Evolutionary conservation across 2,329 filamentous ascomycete genomes (phyloP), one percentile per base, ranked within the genome.

Genomic region (Knoxdaviesia proteae): DNA sequence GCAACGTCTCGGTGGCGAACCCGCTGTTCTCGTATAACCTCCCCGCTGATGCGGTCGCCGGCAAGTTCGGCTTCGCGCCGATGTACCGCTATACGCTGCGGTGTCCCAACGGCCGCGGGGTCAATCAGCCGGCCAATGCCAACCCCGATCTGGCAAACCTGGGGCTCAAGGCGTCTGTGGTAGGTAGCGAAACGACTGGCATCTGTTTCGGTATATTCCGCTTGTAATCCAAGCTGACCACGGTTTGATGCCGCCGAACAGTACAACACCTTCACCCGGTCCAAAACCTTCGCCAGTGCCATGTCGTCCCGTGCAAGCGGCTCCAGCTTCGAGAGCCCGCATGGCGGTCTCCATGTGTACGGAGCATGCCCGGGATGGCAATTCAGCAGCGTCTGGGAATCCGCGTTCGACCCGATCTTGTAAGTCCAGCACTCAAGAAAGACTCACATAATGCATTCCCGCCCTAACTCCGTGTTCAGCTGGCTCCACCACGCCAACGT

Each of bases 401-500:
- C 62, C 2, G 62, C 54, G n/a, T 67, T 64, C 46, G 63, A 67
- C 37, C 59, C 62, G 7, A 48, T 67, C 31, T 68, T 67, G 58
- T 62, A 51, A 46, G 58, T 52, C 8, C 7, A 2, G 6, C 6
- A 32, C 7, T 31, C 7, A 36, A 36, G 11, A 11, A 36, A 36
- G 34, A 36, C 38, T n/a, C 43, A 46, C 31, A 41, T 45, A 41
- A 11, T 34, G 20, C 31, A 29, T 40, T 11, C 6, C 10, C 33
- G 11, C 11, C 39, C 43, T 37, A 44, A 40, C 40, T 4, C 20
- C 3, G 6, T 8, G 4, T 31, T 11, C 36, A 58, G 57, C 49
- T 62, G 61, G 62, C 52, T 68, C 31, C 65, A 68, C 46, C 67
- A 68, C 57, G 56, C 64, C 51, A 74, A 80, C 49, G 65, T 80